Evolutionary conservation across 1,284 basidiomycete genomes (phyloP), one percentile per base, ranked within the genome.

Genomic region (Cutaneotrichosporon mucoides): DNA sequence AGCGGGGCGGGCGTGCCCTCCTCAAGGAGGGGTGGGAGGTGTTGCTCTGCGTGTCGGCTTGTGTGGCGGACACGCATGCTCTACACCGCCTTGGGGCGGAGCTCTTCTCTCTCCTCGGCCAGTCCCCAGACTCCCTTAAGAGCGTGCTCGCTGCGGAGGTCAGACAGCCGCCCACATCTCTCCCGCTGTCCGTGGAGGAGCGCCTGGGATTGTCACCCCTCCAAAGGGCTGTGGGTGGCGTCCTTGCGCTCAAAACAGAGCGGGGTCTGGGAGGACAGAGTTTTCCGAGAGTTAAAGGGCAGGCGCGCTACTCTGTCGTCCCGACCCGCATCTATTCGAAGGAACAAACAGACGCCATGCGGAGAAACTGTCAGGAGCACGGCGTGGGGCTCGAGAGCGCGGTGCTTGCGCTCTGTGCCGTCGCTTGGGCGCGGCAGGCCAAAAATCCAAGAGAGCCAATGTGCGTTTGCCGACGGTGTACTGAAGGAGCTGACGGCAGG

Each of bases 21-120:
- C 5, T 15, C 3, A 15, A 2, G 2, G 37, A 46, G 8, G 36
- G 24, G 4, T 41, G 11, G 10, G 55, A 88, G 68, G 71, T 87
- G 52, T 73, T 88, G 52, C 81, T 90, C 37, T 85, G 85, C 67
- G 85, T 86, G 4, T 83, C 86, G 9, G 88, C 89, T 68, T 89
- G 85, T 72, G 72, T 89, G 43, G 88, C 87, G 8, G 88, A 90
- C 69, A 88, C 87, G 34, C 88, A 88, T 84, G 87, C 88, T 3
- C 80, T 90, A 13, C 88, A 90, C 73, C 79, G 81, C 58, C 86
- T 86, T 61, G 85, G 86, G 10, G 87, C 88, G 69, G 86, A 89
- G 65, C 84, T 90, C 69, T 86, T 89, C 70, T 66, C 72, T 9
- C 76, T 89, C 5, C 77, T 90, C 34, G 48, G 37, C 13, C 49